These are phyloP conservation scores for Chytriomyces sp. DNA, from an alignment of 192 early-diverging fungal genomes.

Conservation along the genomic window DNA sequence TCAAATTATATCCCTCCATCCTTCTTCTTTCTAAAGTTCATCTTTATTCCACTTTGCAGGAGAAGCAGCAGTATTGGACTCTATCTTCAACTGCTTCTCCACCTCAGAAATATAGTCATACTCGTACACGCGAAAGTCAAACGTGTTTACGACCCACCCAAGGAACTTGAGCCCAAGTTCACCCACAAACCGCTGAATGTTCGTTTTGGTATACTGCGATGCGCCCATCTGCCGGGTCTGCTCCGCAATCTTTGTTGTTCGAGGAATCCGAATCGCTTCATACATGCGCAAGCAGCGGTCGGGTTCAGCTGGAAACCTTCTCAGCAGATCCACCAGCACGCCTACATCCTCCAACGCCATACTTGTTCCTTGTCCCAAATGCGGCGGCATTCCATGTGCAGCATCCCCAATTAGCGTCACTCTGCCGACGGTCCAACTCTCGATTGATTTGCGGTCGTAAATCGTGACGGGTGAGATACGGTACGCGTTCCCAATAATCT, in stretches of 20 bases:
- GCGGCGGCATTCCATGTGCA: constrained; percentile 38
- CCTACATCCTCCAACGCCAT: constrained; percentile 38
- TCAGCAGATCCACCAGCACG: constrained; percentile 26
- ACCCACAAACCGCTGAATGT: not conserved
- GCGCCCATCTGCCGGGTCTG: constrained; percentile 4
- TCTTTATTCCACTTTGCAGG: too few relatives aligned
- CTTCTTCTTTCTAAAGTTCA: too few relatives aligned
- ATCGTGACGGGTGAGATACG: constrained; percentile 2
- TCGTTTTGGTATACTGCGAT: not conserved
- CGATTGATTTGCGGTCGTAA: constrained; percentile 15
- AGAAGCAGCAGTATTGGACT: too few relatives aligned
- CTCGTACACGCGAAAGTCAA: constrained; percentile 1
- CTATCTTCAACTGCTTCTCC: constrained; percentile 17
- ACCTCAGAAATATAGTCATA: constrained; percentile 18
- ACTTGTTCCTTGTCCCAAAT: constrained; percentile 39
- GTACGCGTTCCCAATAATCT: not conserved
- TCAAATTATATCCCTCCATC: too few relatives aligned
- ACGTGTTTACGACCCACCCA: not conserved
- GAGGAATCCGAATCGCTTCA: constrained; percentile 19
- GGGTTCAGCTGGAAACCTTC: not conserved
- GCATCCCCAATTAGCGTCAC: constrained; percentile 30
- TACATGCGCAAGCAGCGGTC: constrained; percentile 22
- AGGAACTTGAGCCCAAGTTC: constrained; percentile 1
- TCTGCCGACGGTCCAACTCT: constrained; percentile 14
- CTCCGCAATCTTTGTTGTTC: constrained; percentile 6